phyloP scores from a whole-genome alignment of 768 basidiomycete species.

The Boletellus emodensis region DNA sequence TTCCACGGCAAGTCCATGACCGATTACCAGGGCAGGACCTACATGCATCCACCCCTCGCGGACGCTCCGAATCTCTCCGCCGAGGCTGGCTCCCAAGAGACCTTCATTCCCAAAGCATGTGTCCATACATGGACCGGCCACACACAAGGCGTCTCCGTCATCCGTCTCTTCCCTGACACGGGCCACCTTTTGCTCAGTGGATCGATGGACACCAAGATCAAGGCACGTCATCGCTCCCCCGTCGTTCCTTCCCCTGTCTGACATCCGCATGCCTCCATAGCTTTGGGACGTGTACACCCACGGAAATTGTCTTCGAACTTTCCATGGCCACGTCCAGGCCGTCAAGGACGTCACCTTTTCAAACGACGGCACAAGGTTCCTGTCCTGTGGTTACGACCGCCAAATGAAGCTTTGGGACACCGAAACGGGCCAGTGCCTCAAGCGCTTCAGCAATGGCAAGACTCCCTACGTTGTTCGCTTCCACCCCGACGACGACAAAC shows the following conservation, averaged over 20 bases:
- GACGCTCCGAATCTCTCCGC: slow-evolving; percentile 80
- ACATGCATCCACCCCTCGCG: slow-evolving; percentile 90
- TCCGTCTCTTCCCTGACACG: slow-evolving; percentile 88
- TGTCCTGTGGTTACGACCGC: slow-evolving; percentile 93
- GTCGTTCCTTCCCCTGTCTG: neutral
- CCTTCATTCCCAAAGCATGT: slow-evolving; percentile 92
- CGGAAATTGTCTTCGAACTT: slow-evolving; percentile 94
- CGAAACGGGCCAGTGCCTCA: slow-evolving; percentile 95
- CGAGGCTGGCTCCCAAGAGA: slow-evolving; percentile 82
- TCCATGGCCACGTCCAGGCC: slow-evolving; percentile 94
- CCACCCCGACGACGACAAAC: slow-evolving; percentile 95
- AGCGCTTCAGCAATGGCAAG: slow-evolving; percentile 97
- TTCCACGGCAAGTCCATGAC: slow-evolving; percentile 97
- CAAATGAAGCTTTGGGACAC: slow-evolving; percentile 99
- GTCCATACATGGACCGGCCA: slow-evolving; percentile 99
- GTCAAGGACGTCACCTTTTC: slow-evolving; percentile 97
- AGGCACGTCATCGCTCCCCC: slow-evolving; percentile 45
- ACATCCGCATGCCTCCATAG: slow-evolving; percentile 38
- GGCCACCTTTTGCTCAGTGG: slow-evolving; percentile 92
- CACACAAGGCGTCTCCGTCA: slow-evolving; percentile 91
- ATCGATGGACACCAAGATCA: slow-evolving; percentile 98
- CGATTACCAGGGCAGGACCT: slow-evolving; percentile 97
- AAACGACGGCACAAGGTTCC: slow-evolving; percentile 84
- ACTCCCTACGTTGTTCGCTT: slow-evolving; percentile 94
- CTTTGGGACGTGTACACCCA: slow-evolving; percentile 98